These are phyloP conservation scores for Chrysochromulina tobinii DNA, from an alignment of 78 protist species.

Conservation along the genomic window DNA sequence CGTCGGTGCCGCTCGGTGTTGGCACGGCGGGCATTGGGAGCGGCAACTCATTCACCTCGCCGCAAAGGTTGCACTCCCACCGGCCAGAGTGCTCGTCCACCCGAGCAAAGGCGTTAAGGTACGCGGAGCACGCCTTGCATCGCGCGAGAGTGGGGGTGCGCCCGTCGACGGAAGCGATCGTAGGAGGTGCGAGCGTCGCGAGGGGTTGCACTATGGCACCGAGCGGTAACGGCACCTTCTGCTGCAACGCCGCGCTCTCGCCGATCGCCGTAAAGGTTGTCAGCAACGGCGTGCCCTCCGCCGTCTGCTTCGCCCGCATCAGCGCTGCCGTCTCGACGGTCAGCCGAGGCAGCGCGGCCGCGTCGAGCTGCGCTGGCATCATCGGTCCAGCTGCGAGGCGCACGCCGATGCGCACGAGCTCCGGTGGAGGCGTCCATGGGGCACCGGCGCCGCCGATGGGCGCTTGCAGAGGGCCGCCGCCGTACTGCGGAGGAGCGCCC, in stretches of 20 bases:
- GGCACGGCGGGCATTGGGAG: neutral
- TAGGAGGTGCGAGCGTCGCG: neutral
- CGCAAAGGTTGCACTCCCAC: slow-evolving; percentile 1
- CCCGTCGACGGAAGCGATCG: neutral
- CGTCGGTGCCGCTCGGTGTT: neutral
- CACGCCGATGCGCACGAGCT: neutral
- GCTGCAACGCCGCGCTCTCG: neutral
- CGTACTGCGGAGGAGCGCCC: too few relatives aligned
- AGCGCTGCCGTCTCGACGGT: neutral
- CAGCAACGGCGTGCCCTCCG: neutral
- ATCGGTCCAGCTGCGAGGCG: neutral
- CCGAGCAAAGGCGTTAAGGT: neutral
- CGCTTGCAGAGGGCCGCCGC: too few relatives aligned
- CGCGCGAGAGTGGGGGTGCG: neutral
- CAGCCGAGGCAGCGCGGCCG: neutral
- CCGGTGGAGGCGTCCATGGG: neutral
- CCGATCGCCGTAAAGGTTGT: neutral
- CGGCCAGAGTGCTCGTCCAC: neutral
- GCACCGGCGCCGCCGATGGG: neutral
- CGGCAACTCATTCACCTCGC: neutral
- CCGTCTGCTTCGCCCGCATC: neutral
- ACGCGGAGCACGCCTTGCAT: neutral
- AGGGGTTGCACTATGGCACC: neutral
- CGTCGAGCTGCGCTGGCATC: neutral
- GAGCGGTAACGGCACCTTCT: neutral